Evolutionary conservation across 2,329 filamentous ascomycete species (phyloP).

Genomic region (Colletotrichum brevisporum): DNA sequence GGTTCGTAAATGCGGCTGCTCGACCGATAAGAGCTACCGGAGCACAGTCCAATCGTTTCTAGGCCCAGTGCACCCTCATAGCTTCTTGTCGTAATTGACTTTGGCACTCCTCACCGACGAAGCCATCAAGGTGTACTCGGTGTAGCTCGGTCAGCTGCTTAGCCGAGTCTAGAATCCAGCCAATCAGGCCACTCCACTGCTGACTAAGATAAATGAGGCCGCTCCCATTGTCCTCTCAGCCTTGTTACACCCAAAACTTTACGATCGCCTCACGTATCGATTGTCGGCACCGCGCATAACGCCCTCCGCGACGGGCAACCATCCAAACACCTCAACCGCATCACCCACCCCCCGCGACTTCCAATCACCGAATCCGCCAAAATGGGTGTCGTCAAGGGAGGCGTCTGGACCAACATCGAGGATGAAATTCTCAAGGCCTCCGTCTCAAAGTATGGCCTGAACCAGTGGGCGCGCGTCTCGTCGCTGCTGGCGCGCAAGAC

Average conservation of each 20-base stretch:
- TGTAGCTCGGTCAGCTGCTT: slow-evolving; percentile 3
- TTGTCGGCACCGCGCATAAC: slow-evolving; percentile 11
- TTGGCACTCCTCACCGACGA: not conserved
- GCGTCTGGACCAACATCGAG: slow-evolving; percentile 83
- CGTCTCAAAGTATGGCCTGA: slow-evolving; percentile 94
- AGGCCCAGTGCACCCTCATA: slow-evolving; percentile 12
- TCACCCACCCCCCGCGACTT: not conserved
- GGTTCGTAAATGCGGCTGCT: not conserved
- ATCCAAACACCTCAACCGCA: slow-evolving; percentile 10
- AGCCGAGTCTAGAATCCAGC: not conserved
- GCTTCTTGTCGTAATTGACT: slow-evolving; percentile 21
- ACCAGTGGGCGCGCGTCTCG: slow-evolving; percentile 98
- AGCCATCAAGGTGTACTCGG: not conserved
- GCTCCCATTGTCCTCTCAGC: slow-evolving; percentile 10
- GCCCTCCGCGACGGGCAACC: slow-evolving; percentile 28
- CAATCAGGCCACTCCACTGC: not conserved
- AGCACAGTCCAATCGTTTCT: slow-evolving; percentile 21
- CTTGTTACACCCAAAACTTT: slow-evolving; percentile 35
- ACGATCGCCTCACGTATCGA: slow-evolving; percentile 23
- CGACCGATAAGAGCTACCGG: not conserved
- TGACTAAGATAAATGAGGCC: slow-evolving; percentile 21
- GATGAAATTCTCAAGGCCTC: slow-evolving; percentile 98
- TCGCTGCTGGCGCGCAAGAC: slow-evolving; percentile 97
- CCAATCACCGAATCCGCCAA: slow-evolving; percentile 44
- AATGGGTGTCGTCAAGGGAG: slow-evolving; percentile 82